These are phyloP conservation scores for Ormosia semicastrata DNA, from an alignment of 306 rosid species.

Conservation along the genomic window DNA sequence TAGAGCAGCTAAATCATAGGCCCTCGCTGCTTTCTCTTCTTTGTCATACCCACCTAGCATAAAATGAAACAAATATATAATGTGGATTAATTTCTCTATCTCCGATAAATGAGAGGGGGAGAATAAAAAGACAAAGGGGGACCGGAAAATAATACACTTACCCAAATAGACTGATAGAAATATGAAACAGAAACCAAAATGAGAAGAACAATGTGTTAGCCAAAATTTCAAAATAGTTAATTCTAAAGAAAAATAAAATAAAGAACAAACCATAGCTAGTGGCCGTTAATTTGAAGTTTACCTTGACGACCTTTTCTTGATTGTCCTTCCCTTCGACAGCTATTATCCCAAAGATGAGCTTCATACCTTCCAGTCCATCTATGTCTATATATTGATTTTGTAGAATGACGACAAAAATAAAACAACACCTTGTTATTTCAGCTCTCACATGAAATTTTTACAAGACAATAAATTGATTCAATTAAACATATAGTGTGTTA, in stretches of 20 bases:
- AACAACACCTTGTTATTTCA: not conserved
- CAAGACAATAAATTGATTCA: not conserved
- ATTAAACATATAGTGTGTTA: not conserved
- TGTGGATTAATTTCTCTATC: not conserved
- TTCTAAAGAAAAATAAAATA: not conserved
- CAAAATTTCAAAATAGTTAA: not conserved
- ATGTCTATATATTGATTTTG: slow-evolving; percentile 46
- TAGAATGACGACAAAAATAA: not conserved
- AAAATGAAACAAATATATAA: not conserved
- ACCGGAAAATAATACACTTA: slow-evolving; percentile 10
- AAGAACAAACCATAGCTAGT: slow-evolving; percentile 3
- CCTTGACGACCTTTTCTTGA: slow-evolving; percentile 88
- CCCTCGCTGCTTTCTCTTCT: slow-evolving; percentile 94
- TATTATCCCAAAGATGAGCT: slow-evolving; percentile 95
- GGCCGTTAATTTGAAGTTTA: not conserved
- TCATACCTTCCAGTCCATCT: slow-evolving; percentile 91
- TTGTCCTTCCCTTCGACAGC: slow-evolving; percentile 86
- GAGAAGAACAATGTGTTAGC: slow-evolving; percentile 22
- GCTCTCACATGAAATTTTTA: not conserved
- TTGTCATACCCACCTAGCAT: slow-evolving; percentile 81
- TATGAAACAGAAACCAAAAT: slow-evolving; percentile 20
- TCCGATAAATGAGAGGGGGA: not conserved
- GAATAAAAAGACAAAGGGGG: not conserved
- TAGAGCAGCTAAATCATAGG: slow-evolving; percentile 89
- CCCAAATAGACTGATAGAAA: slow-evolving; percentile 48